Base-by-base conservation (phyloP, 257 asterid genomes). In the Fraxinus excelsior region DNA sequence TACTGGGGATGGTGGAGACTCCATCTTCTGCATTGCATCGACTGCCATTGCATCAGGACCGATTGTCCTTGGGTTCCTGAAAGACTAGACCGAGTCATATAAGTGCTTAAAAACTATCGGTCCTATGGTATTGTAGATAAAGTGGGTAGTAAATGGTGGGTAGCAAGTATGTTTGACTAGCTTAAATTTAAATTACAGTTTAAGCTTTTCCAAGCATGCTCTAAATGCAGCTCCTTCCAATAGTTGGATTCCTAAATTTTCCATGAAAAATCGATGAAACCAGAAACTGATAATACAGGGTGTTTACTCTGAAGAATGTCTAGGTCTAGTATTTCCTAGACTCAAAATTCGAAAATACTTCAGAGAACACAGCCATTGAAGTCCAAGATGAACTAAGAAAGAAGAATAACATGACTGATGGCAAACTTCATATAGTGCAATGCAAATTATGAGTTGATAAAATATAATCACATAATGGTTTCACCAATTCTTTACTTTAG, bases 21-120 rank as follows among this genome's bases (percentile, higher is more conserved):
- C 98, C 98, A 94, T 94, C 87, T 90, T 92, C 86, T 92, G 87
- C 97, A 92, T 92, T 82, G 98, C 98, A 67, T 88, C 97, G 3
- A 87, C 92, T 26, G 98, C 98, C 98, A 94, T 91, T 46, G 96
- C 92, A 21, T 94, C 96, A 0, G 93, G 93, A 12, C 84, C 82
- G 10, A 91, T 92, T 28, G 93, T 92, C 87, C 98, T 94, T 1
- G 98, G 97, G 37, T 87, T 84, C 92, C 98, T 94, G 94, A 35
- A 83, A 84, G 70, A 67, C 75, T 56, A 28, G 9, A 60, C 2
- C 2, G 7, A 46, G 58, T 42, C 51, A 42, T 42, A 11, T 42
- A 42, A 42, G 18, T 42, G 51, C 18, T 11, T 42, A 42, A 11
- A 42, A 13, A 42, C 3, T 37, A 37, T 7, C 11, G 42, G 42